These are phyloP conservation scores for Claviceps sp. DNA, from an alignment of 2,329 filamentous ascomycete genomes.

Conservation along the genomic window DNA sequence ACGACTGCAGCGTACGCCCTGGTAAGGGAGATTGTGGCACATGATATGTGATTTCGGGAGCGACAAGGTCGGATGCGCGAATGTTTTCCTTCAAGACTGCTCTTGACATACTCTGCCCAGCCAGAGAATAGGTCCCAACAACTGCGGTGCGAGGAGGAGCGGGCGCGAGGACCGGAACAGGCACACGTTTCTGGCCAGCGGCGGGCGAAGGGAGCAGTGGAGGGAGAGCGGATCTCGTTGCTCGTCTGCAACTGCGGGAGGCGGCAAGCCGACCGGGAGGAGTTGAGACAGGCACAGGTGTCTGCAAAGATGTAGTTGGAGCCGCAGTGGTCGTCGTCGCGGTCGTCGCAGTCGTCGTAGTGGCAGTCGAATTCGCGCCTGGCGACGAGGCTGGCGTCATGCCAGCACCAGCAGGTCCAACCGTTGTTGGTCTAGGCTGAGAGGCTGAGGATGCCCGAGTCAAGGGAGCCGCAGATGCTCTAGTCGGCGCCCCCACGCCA, in stretches of 20 bases:
- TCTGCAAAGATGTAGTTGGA: constrained; percentile 8
- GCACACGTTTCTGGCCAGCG: background rate
- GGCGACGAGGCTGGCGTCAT: background rate
- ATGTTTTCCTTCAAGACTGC: constrained; percentile 11
- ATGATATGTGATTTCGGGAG: constrained; percentile 29
- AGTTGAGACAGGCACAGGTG: constrained; percentile 8
- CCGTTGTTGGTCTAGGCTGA: background rate
- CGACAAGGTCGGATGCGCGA: constrained; percentile 22
- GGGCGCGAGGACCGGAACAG: constrained; percentile 1
- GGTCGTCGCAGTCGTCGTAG: background rate
- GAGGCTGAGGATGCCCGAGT: background rate
- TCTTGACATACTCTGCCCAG: constrained; percentile 4
- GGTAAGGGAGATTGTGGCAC: constrained; percentile 20
- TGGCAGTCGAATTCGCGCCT: background rate
- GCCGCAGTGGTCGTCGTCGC: constrained; percentile 2
- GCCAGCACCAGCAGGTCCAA: background rate
- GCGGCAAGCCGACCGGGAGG: constrained; percentile 12
- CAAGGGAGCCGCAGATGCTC: background rate
- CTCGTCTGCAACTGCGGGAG: constrained; percentile 9
- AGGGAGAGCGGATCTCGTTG: constrained; percentile 1
- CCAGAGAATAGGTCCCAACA: background rate
- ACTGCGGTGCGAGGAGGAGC: constrained; percentile 1
- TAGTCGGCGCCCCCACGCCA: constrained; percentile 1
- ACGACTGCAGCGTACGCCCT: constrained; percentile 12
- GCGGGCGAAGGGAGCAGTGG: constrained; percentile 1